A percentile compares a stretch with the other conserved stretches of the same genome.
Evolutionary conservation across 768 basidiomycete species (phyloP).

Genomic region (Trametes gibbosa): DNA sequence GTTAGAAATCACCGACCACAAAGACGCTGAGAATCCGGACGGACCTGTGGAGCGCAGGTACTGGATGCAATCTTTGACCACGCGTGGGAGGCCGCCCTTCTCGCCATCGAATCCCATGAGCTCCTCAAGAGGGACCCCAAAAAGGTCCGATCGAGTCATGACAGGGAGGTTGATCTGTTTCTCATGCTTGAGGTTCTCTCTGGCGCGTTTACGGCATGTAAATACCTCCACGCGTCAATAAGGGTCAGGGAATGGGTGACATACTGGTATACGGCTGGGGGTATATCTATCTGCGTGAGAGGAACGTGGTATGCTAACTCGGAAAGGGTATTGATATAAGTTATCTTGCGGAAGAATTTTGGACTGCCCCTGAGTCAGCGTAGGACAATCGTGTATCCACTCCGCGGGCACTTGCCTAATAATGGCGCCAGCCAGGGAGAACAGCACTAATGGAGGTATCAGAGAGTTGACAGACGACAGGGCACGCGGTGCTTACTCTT

Average conservation of each 20-base stretch:
- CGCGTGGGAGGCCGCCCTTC: constrained; percentile 78
- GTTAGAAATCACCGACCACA: not conserved
- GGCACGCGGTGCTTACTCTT: constrained; percentile 56
- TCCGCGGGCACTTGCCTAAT: constrained; percentile 54
- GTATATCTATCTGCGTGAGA: constrained; percentile 84
- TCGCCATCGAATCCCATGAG: constrained; percentile 83
- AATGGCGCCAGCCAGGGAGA: constrained; percentile 83
- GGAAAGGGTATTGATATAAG: constrained; percentile 74
- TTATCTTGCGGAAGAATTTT: constrained; percentile 86
- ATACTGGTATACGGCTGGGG: constrained; percentile 79
- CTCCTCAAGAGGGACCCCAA: constrained; percentile 79
- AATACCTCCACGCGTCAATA: not conserved
- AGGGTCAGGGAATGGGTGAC: constrained; percentile 27
- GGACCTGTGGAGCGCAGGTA: constrained; percentile 61
- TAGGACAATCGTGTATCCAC: not conserved
- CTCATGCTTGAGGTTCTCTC: constrained; percentile 80
- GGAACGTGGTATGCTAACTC: constrained; percentile 76
- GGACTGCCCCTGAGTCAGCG: constrained; percentile 45
- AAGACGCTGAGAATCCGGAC: not conserved
- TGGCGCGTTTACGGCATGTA: constrained; percentile 28
- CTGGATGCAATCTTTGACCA: constrained; percentile 71
- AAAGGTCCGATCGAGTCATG: constrained; percentile 58
- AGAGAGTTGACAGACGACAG: not conserved
- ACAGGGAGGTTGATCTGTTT: constrained; percentile 64
- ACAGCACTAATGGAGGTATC: constrained; percentile 57